Conservation (phyloP, 2,329 filamentous ascomycete genomes). For the Talaromyces sp. region DNA sequence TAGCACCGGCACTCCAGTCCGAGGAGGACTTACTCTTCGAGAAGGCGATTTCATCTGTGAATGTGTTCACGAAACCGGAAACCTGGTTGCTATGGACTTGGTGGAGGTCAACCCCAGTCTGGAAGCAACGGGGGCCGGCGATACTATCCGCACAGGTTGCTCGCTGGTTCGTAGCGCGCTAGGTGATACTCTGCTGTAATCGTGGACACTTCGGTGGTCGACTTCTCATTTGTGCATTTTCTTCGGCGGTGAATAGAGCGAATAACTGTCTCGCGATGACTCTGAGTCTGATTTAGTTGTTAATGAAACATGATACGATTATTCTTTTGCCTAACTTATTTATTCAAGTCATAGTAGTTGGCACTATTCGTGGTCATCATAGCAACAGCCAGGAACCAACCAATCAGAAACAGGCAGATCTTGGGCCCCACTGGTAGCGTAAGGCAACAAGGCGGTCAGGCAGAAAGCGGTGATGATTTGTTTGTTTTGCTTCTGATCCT, state of each 20-base stretch:
- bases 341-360: too few relatives aligned
- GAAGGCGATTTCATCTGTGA: conserved; percentile 98
- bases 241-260: too few relatives aligned
- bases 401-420: background rate
- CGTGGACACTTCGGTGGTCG: too few relatives aligned
- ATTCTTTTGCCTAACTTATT: too few relatives aligned
- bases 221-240: too few relatives aligned
- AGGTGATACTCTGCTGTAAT: conserved; percentile 79
- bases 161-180: conserved; percentile 86
- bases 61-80: conserved; percentile 73
- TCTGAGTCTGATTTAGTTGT: too few relatives aligned
- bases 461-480: conserved; percentile 4
- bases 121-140: conserved; percentile 64
- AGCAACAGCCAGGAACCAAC: background rate
- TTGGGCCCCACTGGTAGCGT: background rate
- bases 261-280: too few relatives aligned
- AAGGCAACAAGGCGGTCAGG: conserved; percentile 13
- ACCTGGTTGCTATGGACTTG: conserved; percentile 71
- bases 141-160: conserved; percentile 86
- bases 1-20: conserved; percentile 88
- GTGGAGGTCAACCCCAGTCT: conserved; percentile 76
- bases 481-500: conserved; percentile 9
- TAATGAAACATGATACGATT: too few relatives aligned
- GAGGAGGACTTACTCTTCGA: conserved; percentile 84
- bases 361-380: background rate